These are phyloP conservation scores for Fusarium cicatricum DNA, from an alignment of 2,329 filamentous ascomycete species.

Conservation along the genomic window DNA sequence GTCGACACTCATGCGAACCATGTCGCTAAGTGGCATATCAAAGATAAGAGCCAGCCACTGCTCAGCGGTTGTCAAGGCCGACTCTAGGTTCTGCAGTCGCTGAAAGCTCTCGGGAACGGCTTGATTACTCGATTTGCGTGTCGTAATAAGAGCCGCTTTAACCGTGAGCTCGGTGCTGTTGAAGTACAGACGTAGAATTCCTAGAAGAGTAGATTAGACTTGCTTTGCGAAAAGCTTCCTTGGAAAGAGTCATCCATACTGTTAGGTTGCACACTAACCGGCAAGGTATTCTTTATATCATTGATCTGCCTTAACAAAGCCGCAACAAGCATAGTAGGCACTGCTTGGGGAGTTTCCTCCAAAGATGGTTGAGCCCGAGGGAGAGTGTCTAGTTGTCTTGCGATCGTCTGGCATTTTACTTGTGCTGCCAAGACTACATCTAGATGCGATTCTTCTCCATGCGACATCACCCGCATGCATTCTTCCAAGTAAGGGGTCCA, in stretches of 20 bases:
- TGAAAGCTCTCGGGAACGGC: neutral
- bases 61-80: slow-evolving; percentile 5
- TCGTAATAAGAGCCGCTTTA: slow-evolving; percentile 8
- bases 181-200: slow-evolving; percentile 1
- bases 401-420: slow-evolving; percentile 24
- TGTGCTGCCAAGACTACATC: slow-evolving; percentile 14
- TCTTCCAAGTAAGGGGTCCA: slow-evolving; percentile 67
- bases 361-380: neutral
- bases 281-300: slow-evolving; percentile 1
- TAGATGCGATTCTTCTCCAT: slow-evolving; percentile 14
- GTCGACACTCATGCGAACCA: slow-evolving; percentile 27
- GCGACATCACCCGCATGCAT: slow-evolving; percentile 53
- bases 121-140: neutral
- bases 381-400: slow-evolving; percentile 2
- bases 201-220: neutral
- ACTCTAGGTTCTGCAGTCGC: slow-evolving; percentile 21
- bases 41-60: slow-evolving; percentile 7
- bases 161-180: slow-evolving; percentile 19
- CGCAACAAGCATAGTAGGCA: neutral
- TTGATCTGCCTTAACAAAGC: slow-evolving; percentile 9
- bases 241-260: neutral
- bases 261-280: neutral
- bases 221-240: accelerated
- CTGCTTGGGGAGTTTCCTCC: neutral
- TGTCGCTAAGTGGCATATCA: slow-evolving; percentile 6